Base-by-base conservation (phyloP, 371 early-diverging fungal species). In the Apophysomyces variabilis region DNA sequence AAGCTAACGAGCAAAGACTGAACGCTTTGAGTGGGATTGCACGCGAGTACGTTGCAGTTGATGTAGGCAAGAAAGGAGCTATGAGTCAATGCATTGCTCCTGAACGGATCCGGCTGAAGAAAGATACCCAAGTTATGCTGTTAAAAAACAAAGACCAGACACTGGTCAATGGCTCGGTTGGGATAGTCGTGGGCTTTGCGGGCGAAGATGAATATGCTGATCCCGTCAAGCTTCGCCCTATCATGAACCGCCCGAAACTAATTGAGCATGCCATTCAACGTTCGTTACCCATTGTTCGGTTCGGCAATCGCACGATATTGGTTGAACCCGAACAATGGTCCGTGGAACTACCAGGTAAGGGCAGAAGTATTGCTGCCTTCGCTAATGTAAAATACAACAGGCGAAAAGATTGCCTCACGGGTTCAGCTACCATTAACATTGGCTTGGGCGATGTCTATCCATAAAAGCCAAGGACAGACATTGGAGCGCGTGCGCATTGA, bases 381-480 rank as follows among this genome's bases (percentile, higher is more conserved):
- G 1, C 38, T 12, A 14, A 38, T 8, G 37, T 36, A 54, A n/a
- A 43, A 47, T 26, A 32, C 38, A 66, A 71, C 59, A 44, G 77
- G 78, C 21, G 60, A 58, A 21, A 38, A 58, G 3, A 26, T 72
- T 14, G 69, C 71, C 14, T 66, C 71, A 0, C 44, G 84, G 37
- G 62, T 67, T 1, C 92, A 94, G 62, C 61, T 94, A 0, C 93
- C 93, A 3, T 71, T 94, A 65, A 82, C 80, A 60, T 74, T 92
- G 11, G 82, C 88, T 11, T 88, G 85, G 85, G 85, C 87, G 1
- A 77, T 88, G 65, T 84, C 96, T 12, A 92, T 96, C 39, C 96
- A 97, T 77, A 93, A 94, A 71, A 83, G 87, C 57, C 98, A 96
- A 76, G 98, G 96, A 0, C 95, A 96, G 82, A 94, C 97, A 39